Conservation (phyloP, 2,329 filamentous ascomycete genomes). For the Colletotrichum incanum region DNA sequence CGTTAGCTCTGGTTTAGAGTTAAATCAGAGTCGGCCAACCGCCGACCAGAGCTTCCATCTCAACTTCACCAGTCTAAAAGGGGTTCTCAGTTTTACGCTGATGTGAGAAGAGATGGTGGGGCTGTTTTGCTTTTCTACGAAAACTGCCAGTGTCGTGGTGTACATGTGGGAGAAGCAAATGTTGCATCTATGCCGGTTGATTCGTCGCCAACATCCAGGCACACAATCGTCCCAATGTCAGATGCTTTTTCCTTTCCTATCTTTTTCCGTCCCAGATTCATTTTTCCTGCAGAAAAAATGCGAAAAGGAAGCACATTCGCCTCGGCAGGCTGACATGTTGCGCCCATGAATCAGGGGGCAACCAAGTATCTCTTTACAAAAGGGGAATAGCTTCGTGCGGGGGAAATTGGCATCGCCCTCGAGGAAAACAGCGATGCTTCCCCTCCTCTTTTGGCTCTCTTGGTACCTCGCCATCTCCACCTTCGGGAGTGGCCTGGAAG, state of each 20-base stretch:
- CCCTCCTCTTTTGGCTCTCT: not conserved
- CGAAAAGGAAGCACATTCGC: not conserved
- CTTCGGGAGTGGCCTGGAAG: not conserved
- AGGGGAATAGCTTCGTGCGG: constrained; percentile 37
- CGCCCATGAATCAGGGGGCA: constrained; percentile 21
- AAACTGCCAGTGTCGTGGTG: not conserved
- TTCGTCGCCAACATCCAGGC: constrained; percentile 1
- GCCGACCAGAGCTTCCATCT: not conserved
- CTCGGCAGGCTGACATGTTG: constrained; percentile 7
- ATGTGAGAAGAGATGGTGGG: not conserved
- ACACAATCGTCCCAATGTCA: constrained; percentile 4
- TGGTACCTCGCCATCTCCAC: not conserved
- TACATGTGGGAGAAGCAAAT: not conserved
- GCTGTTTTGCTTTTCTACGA: not conserved
- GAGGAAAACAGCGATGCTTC: not conserved
- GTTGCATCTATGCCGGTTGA: not conserved
- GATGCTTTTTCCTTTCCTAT: constrained; percentile 11
- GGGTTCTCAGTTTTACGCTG: not conserved
- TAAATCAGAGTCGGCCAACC: constrained; percentile 17
- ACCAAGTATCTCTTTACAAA: constrained; percentile 1
- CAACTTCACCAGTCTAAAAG: not conserved
- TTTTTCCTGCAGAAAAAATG: constrained; percentile 5
- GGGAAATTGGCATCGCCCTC: constrained; percentile 25
- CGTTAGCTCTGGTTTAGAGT: constrained; percentile 33
- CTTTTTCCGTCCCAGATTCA: not conserved